These are phyloP conservation scores for Anethum foeniculum DNA, from an alignment of 140 eudicot genomes.

Conservation along the genomic window DNA sequence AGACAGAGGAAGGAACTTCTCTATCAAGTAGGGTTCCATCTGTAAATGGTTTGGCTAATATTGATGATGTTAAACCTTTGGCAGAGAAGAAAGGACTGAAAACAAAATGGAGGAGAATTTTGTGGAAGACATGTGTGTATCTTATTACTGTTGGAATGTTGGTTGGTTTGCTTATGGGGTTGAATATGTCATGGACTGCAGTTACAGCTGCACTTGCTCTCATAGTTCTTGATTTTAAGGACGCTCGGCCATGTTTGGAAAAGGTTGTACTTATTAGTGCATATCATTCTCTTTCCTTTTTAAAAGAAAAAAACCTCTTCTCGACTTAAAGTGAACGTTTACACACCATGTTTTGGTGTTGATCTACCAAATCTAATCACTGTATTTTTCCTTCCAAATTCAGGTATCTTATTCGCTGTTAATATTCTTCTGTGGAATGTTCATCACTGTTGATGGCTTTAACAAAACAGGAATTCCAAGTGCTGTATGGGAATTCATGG, in stretches of 20 bases:
- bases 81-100: conserved; percentile 37
- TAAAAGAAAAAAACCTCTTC: neutral
- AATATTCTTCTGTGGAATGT: conserved; percentile 97
- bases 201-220: conserved; percentile 93
- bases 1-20: conserved; percentile 25
- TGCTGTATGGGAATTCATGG: conserved; percentile 80
- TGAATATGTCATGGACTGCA: conserved; percentile 98
- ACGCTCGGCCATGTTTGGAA: conserved; percentile 69
- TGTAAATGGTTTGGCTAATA: conserved; percentile 21
- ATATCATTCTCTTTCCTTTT: neutral
- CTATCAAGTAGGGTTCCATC: conserved; percentile 25
- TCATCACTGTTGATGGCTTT: conserved; percentile 90
- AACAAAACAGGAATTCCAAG: conserved; percentile 90
- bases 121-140: conserved; percentile 81
- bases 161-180: conserved; percentile 55
- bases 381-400: neutral
- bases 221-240: conserved; percentile 91
- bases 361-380: neutral
- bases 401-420: conserved; percentile 88
- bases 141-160: conserved; percentile 78
- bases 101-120: conserved; percentile 47
- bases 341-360: neutral
- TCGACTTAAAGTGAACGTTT: neutral
- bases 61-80: conserved; percentile 10
- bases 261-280: conserved; percentile 41